Conservation (phyloP, 2,329 filamentous ascomycete species). For the Ramichloridium luteum region DNA sequence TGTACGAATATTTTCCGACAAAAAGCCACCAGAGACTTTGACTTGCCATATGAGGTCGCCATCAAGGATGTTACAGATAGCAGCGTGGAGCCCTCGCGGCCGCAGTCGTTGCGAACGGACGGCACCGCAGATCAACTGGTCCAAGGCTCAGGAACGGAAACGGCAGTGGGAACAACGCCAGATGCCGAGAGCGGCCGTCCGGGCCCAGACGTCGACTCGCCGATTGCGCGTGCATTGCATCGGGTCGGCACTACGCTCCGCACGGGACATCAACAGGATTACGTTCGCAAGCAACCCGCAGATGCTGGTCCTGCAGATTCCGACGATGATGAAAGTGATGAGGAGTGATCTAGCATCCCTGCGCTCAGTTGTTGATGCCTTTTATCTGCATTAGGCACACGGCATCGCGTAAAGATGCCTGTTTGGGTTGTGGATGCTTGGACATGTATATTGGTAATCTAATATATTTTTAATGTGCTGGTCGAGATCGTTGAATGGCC, state of each 20-base stretch:
- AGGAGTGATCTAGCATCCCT: too few species aligned
- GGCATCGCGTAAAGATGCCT: too few species aligned
- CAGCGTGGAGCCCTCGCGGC: conserved; percentile 4
- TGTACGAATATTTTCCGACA: conserved; percentile 62
- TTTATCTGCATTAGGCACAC: too few species aligned
- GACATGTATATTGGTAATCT: too few species aligned
- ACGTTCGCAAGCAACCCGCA: conserved; percentile 7
- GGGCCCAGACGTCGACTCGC: conserved; percentile 6
- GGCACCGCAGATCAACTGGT: conserved; percentile 4
- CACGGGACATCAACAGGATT: conserved; percentile 9
- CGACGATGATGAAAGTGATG: conserved; percentile 10
- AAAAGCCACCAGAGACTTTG: conserved; percentile 11
- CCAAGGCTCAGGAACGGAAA: too few species aligned
- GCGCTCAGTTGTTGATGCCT: too few species aligned
- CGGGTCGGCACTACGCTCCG: conserved; percentile 10
- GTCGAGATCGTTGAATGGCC: too few species aligned
- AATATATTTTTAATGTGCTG: too few species aligned
- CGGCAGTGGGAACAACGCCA: too few species aligned
- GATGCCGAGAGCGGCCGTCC: conserved; percentile 3
- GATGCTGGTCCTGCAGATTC: conserved; percentile 8
- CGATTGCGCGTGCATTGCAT: conserved; percentile 8
- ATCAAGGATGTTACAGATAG: conserved; percentile 2
- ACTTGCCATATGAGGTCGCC: conserved; percentile 9
- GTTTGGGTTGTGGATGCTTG: too few species aligned
- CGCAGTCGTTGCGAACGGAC: conserved; percentile 5